phyloP scores from a whole-genome alignment of 2,329 filamentous ascomycete species.

The Ceratocystis lukuohia region DNA sequence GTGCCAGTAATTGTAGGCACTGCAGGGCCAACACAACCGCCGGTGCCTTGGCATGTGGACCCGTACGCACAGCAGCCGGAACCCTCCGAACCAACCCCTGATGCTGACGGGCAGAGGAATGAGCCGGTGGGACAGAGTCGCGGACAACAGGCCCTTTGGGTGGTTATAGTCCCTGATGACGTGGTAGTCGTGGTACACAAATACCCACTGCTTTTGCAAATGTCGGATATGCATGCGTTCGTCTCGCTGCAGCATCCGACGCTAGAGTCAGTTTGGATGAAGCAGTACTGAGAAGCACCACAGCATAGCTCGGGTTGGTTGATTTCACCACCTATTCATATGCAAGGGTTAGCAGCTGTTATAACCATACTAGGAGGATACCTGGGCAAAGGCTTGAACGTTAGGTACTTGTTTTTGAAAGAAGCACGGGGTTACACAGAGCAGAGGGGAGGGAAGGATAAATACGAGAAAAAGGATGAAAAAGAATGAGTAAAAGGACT shows the following conservation, averaged over 20 bases:
- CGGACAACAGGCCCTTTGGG: conserved; percentile 29
- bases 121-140: conserved; percentile 31
- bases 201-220: conserved; percentile 27
- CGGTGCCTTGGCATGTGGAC: conserved; percentile 29
- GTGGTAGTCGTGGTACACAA: conserved; percentile 23
- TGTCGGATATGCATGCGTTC: conserved; percentile 29
- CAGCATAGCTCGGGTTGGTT: conserved; percentile 31
- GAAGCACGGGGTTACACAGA: background rate
- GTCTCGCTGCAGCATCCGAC: conserved; percentile 33
- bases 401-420: background rate
- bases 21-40: conserved; percentile 28
- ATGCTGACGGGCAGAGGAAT: conserved; percentile 32
- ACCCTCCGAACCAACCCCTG: conserved; percentile 27
- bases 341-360: background rate
- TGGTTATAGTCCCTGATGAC: conserved; percentile 19
- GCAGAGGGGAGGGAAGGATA: background rate
- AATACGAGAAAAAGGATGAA: background rate
- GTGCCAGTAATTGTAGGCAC: conserved; percentile 20
- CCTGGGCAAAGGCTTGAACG: background rate
- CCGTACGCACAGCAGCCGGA: conserved; percentile 37
- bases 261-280: conserved; percentile 27
- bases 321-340: conserved; percentile 31
- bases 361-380: no score
- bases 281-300: conserved; percentile 34
- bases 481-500: background rate